Base-by-base conservation (phyloP, 2,329 filamentous ascomycete species). In the Trichoderma cornu-damae region DNA sequence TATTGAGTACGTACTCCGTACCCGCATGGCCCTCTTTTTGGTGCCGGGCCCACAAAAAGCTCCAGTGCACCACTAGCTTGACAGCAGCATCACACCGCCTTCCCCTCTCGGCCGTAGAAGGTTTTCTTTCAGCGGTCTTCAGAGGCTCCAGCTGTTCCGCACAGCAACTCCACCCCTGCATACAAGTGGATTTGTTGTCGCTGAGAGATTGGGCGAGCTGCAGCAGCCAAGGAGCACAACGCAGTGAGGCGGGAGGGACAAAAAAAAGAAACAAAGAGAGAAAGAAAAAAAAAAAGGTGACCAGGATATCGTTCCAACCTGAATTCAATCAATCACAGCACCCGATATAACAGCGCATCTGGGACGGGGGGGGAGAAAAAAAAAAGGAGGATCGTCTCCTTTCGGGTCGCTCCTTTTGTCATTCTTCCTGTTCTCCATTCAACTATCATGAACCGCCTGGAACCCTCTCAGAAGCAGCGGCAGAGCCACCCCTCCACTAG, bases 181-280 rank as follows among this genome's bases (percentile, higher is more conserved):
- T n/a, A 47, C 32, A 32, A 9, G 5, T 35, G 32, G 52, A 46
- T 55, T 55, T 55, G 52, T n/a, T 55, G 52, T 55, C 52, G 52
- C 42, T 26, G 42, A 28, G 51, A 55, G 51, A 55, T 55, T 55
- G 51, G 51, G 42, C n/a, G 42, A 55, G 51, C 51, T 55, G 51
- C 51, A 53, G 50, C 22, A 53, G 46, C 34, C 34, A 40, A 51
- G 47, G 20, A 50, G 32, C 34, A 51, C 51, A 55, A 20, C 51
- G 32, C 51, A 55, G 40, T 28, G 51, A 54, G 51, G 51, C 51
- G 51, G 47, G 44, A n/a, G n/a, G n/a, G n/a, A n/a, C n/a, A n/a
- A n/a, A n/a, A n/a, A n/a, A n/a, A n/a, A n/a, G n/a, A n/a, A n/a
- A n/a, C n/a, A n/a, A n/a, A n/a, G n/a, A n/a, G n/a, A n/a, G n/a